Percentiles rank a stretch among this genome's conserved stretches.
phyloP scores from a whole-genome alignment of 1,284 basidiomycete species.

The Prillingera fragicola region DNA sequence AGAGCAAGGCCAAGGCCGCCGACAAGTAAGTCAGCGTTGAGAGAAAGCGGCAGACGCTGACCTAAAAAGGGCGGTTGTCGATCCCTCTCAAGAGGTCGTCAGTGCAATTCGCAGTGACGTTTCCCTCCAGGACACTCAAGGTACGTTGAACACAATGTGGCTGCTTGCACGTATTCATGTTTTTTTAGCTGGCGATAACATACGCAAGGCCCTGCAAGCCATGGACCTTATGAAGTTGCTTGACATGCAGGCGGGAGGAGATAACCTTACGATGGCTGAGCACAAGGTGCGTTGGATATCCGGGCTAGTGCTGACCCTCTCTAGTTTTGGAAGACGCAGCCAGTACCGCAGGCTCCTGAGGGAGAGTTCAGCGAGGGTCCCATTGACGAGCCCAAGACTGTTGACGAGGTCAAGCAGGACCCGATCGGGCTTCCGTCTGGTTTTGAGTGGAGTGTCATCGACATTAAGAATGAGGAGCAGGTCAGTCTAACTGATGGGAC shows the following conservation, averaged over 20 bases:
- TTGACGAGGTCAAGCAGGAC: slow-evolving; percentile 75
- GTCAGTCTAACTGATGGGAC: slow-evolving; percentile 45
- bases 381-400: slow-evolving; percentile 76
- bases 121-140: background rate
- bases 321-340: slow-evolving; percentile 96
- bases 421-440: slow-evolving; percentile 84
- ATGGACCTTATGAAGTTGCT: slow-evolving; percentile 49
- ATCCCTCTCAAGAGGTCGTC: background rate
- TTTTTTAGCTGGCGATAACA: no score
- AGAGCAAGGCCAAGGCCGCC: slow-evolving; percentile 37
- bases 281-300: slow-evolving; percentile 63
- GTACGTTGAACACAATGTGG: no score
- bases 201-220: slow-evolving; percentile 45
- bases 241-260: slow-evolving; percentile 42
- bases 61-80: background rate
- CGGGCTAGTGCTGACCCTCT: background rate
- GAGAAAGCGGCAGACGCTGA: slow-evolving; percentile 32
- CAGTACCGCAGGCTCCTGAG: slow-evolving; percentile 67
- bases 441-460: slow-evolving; percentile 84
- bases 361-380: slow-evolving; percentile 70
- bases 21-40: slow-evolving; percentile 2
- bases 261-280: slow-evolving; percentile 56
- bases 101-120: background rate
- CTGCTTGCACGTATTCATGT: no score
- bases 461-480: slow-evolving; percentile 71